These are phyloP conservation scores for Dryadomyces quercus-mongolicae DNA, from an alignment of 2,329 filamentous ascomycete species.

Conservation along the genomic window DNA sequence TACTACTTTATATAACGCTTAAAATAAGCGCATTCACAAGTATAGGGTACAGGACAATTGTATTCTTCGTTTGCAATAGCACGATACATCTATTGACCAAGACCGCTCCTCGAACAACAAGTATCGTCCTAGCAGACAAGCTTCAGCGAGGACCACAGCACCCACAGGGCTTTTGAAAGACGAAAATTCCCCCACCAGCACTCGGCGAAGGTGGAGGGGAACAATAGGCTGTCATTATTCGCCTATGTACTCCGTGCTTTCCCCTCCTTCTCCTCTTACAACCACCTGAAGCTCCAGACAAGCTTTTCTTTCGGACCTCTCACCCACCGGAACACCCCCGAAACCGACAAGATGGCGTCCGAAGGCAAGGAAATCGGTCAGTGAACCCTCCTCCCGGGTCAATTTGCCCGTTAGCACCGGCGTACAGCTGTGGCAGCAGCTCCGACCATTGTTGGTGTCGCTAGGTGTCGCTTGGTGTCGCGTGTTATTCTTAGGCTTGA, in stretches of 20 bases:
- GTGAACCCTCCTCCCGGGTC: conserved; percentile 12
- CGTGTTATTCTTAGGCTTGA: not conserved
- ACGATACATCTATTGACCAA: not conserved
- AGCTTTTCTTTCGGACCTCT: not conserved
- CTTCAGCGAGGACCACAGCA: not conserved
- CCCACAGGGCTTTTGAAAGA: conserved; percentile 2
- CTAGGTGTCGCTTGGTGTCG: not conserved
- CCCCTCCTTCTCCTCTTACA: not conserved
- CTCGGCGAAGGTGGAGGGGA: not conserved
- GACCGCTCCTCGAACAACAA: not conserved
- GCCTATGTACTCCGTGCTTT: not conserved
- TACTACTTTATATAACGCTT: not conserved
- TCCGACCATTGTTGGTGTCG: too few relatives aligned
- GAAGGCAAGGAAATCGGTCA: conserved; percentile 33
- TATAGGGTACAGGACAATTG: not conserved
- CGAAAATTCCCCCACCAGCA: not conserved
- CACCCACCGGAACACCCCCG: not conserved
- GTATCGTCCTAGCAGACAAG: not conserved
- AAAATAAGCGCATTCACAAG: not conserved
- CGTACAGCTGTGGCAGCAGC: too few relatives aligned
- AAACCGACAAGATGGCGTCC: conserved; percentile 23
- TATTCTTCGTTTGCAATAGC: not conserved
- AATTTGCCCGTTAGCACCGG: too few relatives aligned
- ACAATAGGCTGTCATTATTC: not conserved
- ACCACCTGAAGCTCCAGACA: not conserved